phyloP scores from a whole-genome alignment of 768 basidiomycete species.

The Trametes cingulata region DNA sequence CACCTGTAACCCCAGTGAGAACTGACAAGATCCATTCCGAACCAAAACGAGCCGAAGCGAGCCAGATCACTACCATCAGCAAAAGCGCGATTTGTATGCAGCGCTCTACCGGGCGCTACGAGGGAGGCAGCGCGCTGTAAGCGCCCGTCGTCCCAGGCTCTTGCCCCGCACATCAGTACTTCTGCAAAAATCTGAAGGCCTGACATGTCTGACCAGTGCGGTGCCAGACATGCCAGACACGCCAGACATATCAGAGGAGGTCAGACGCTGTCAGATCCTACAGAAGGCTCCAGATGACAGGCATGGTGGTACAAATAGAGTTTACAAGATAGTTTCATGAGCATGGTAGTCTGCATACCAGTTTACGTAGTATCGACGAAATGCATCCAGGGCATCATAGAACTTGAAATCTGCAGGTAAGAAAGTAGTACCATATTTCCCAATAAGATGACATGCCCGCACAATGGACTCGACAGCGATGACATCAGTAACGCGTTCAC shows the following conservation, averaged over 20 bases:
- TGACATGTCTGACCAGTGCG: not conserved
- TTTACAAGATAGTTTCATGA: conserved; percentile 1
- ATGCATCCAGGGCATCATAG: not conserved
- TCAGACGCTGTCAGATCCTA: not conserved
- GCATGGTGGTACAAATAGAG: not conserved
- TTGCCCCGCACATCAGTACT: conserved; percentile 5
- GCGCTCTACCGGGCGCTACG: too few relatives aligned
- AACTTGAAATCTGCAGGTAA: not conserved
- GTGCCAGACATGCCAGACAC: not conserved
- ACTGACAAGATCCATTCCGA: too few relatives aligned
- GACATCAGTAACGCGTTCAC: not conserved
- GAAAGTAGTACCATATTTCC: not conserved
- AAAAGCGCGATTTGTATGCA: too few relatives aligned
- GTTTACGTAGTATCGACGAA: conserved; percentile 1
- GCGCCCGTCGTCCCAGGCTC: too few relatives aligned
- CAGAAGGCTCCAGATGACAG: not conserved
- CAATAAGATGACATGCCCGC: conserved; percentile 2
- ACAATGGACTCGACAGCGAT: not conserved
- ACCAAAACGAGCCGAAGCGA: too few relatives aligned
- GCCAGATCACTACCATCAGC: too few relatives aligned
- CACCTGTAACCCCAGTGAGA: too few relatives aligned
- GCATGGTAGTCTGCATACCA: conserved; percentile 4
- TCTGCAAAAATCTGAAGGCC: not conserved
- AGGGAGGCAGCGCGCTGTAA: too few relatives aligned
- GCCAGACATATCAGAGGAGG: not conserved